phyloP scores from a whole-genome alignment of 2,329 filamentous ascomycete genomes.

The Verticillium tricorpus region DNA sequence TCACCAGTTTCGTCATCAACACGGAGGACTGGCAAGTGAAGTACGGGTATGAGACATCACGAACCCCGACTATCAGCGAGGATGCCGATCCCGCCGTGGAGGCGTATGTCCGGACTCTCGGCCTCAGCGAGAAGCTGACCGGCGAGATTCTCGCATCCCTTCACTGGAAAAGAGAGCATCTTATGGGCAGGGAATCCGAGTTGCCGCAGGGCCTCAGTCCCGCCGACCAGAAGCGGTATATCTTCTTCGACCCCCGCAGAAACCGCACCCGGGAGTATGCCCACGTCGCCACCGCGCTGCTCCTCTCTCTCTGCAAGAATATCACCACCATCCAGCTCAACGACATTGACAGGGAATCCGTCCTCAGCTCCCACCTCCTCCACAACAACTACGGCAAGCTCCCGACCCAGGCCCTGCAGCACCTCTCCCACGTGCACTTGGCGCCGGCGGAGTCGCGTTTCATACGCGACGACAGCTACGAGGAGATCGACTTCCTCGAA shows the following conservation, averaged over 20 bases:
- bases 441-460: too few species aligned
- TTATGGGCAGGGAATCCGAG: background rate
- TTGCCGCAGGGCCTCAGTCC: background rate
- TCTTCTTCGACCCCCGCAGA: background rate
- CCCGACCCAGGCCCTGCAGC: constrained; percentile 2
- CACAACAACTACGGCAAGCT: constrained; percentile 6
- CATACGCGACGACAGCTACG: background rate
- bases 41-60: too few species aligned
- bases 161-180: background rate
- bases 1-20: too few species aligned
- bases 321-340: background rate
- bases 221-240: background rate
- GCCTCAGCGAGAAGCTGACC: background rate
- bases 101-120: background rate
- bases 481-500: constrained; percentile 4
- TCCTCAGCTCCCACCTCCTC: constrained; percentile 1
- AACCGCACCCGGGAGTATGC: background rate
- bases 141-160: background rate
- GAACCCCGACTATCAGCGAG: background rate
- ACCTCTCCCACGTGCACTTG: background rate
- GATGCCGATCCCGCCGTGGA: background rate
- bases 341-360: background rate
- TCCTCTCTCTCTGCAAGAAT: constrained; percentile 1
- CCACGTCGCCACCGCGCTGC: background rate
- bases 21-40: too few species aligned